Conservation (phyloP, 1,139 yeast species). For the Nematodospora anomalae region DNA sequence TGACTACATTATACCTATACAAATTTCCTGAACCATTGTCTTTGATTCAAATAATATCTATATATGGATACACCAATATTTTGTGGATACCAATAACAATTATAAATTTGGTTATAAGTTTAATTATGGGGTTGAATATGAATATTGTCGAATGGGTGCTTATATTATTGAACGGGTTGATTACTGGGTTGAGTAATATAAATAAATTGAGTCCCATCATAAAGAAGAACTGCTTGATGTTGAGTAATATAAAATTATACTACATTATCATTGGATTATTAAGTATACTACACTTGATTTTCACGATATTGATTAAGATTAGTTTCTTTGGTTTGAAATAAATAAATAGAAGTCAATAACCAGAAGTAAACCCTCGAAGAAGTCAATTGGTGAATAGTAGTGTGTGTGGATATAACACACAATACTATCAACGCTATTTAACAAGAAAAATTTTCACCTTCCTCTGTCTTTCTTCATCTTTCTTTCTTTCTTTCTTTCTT, state of each 20-base stretch:
- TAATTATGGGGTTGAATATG: constrained; percentile 20
- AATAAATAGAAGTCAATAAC: constrained; percentile 6
- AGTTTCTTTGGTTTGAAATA: constrained; percentile 44
- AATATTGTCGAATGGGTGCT: constrained; percentile 48
- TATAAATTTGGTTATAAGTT: constrained; percentile 45
- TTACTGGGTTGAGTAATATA: constrained; percentile 51
- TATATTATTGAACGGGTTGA: constrained; percentile 43
- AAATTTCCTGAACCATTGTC: constrained; percentile 44
- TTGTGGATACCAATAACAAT: constrained; percentile 80
- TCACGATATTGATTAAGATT: constrained; percentile 49
- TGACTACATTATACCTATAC: constrained; percentile 43
- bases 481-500: not conserved
- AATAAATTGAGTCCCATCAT: constrained; percentile 46
- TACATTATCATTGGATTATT: constrained; percentile 26
- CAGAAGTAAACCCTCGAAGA: not conserved
- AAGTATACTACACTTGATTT: constrained; percentile 39
- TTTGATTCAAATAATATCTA: constrained; percentile 48
- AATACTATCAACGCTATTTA: not conserved
- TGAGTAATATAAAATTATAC: constrained; percentile 24
- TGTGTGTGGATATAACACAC: not conserved
- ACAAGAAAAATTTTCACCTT: not conserved
- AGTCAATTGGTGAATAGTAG: too few relatives aligned
- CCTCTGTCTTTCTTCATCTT: constrained; percentile 3
- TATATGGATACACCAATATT: constrained; percentile 77
- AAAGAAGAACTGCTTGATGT: constrained; percentile 31